phyloP scores from a whole-genome alignment of 306 rosid genomes.

The Luffa acutangula region DNA sequence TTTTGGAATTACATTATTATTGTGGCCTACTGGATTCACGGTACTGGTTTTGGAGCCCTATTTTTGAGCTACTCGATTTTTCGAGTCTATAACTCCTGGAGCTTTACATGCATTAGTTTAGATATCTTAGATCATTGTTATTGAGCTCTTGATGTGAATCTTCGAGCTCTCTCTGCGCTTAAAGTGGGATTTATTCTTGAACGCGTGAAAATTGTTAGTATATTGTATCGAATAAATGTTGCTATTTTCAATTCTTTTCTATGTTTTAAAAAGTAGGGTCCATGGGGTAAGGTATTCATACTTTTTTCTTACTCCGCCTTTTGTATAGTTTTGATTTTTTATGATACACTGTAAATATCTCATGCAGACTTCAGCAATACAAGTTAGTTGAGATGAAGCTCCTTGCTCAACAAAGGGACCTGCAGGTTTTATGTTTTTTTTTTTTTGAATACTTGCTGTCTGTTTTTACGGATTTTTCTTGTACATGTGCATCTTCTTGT shows the following conservation, averaged over 20 bases:
- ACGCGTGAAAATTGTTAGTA: background rate
- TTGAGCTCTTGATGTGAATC: background rate
- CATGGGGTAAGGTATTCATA: background rate
- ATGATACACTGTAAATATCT: constrained; percentile 4
- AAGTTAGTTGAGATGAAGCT: constrained; percentile 95
- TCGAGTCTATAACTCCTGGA: background rate
- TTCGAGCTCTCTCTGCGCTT: background rate
- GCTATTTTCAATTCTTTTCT: background rate
- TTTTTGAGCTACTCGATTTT: background rate
- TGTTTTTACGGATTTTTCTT: background rate
- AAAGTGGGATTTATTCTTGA: background rate
- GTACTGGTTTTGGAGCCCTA: background rate
- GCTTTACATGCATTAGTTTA: background rate
- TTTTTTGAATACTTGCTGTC: background rate
- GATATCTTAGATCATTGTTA: background rate
- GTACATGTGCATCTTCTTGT: background rate
- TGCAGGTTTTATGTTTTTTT: constrained; percentile 37
- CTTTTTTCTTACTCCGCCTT: background rate
- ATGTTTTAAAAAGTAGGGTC: background rate
- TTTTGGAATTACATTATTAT: background rate
- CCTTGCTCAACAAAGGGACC: constrained; percentile 92
- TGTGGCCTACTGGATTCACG: background rate
- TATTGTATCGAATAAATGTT: background rate
- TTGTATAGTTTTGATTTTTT: background rate
- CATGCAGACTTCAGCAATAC: constrained; percentile 90